Evolutionary conservation across 2,329 filamentous ascomycete species (phyloP).

Genomic region (Talaromyces sp.): DNA sequence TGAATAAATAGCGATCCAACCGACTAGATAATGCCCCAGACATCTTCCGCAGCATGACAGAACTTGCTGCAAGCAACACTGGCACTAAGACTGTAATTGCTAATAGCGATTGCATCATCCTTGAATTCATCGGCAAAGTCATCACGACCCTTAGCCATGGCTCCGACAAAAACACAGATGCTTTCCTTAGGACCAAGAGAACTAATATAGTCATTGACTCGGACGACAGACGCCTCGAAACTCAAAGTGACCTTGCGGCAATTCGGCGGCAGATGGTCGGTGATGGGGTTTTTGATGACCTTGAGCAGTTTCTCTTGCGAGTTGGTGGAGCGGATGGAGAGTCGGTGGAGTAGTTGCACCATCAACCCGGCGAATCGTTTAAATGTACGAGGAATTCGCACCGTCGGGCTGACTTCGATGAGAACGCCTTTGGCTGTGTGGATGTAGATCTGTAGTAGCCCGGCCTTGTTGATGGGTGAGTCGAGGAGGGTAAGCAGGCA

Average conservation of each 20-base stretch:
- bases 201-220: conserved; percentile 82
- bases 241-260: conserved; percentile 97
- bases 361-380: conserved; percentile 98
- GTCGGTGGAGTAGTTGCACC: conserved; percentile 92
- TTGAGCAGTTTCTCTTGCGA: conserved; percentile 96
- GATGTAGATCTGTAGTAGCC: conserved; percentile 96
- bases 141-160: conserved; percentile 95
- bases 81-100: conserved; percentile 93
- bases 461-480: conserved; percentile 97
- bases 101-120: conserved; percentile 96
- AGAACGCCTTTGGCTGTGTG: conserved; percentile 95
- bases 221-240: conserved; percentile 83
- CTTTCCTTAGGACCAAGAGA: conserved; percentile 76
- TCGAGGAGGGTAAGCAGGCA: conserved; percentile 95
- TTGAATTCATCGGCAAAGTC: conserved; percentile 93
- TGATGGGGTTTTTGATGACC: conserved; percentile 97
- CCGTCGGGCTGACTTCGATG: conserved; percentile 96
- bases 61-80: conserved; percentile 99
- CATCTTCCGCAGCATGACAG: conserved; percentile 95
- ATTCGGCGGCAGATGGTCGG: conserved; percentile 91
- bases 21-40: conserved; percentile 81
- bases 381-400: conserved; percentile 95
- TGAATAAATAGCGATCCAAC: conserved; percentile 1
- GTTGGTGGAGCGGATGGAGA: conserved; percentile 93
- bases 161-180: conserved; percentile 94